Base-by-base conservation (phyloP, 371 early-diverging fungal species). In the Parasitella parasitica region DNA sequence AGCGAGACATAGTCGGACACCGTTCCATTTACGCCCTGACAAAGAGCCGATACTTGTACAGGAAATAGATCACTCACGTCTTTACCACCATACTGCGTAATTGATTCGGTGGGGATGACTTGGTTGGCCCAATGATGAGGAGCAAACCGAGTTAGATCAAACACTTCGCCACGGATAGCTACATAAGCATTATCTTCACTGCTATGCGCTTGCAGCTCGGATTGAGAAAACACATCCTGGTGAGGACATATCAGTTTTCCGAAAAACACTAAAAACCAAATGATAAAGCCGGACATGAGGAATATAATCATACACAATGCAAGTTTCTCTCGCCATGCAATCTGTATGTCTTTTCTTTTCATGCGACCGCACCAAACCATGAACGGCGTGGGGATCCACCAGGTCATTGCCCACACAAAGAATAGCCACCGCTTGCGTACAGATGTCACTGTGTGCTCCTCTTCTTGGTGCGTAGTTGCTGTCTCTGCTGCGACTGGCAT, bases 281-380 rank as follows among this genome's bases (percentile, higher is more conserved):
- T 71, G 57, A 79, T 70, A 51, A 70, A 68, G 6, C 61, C 70
- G 4, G 67, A 94, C 68, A 70, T 66, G 9, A 89, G 64, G 57
- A 92, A 88, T 28, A 94, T 83, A 37, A 89, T 54, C 28, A 88
- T 83, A 71, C 95, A 96, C 6, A 94, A 75, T 0, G 93, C 82
- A 34, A 94, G 74, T 64, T 93, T 91, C 71, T 93, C 93, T 27
- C 91, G 72, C 93, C 93, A 93, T 0, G 93, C 93, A 71, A 94
- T 87, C 37, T 90, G 90, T 57, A 93, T 87, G 73, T 97, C 96
- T 16, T 71, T 72, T 8, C 86, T 86, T 60, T 86, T 85, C 88
- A 94, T 93, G 36, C 84, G 75, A 57, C 91, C 93, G 66, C 89
- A 85, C 54, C 67, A 69, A 20, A 66, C 59, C 58, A 95, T 66